Evolutionary conservation across 1,284 basidiomycete genomes (phyloP).

Genomic region (Apiotrichum mycotoxinovorans): DNA sequence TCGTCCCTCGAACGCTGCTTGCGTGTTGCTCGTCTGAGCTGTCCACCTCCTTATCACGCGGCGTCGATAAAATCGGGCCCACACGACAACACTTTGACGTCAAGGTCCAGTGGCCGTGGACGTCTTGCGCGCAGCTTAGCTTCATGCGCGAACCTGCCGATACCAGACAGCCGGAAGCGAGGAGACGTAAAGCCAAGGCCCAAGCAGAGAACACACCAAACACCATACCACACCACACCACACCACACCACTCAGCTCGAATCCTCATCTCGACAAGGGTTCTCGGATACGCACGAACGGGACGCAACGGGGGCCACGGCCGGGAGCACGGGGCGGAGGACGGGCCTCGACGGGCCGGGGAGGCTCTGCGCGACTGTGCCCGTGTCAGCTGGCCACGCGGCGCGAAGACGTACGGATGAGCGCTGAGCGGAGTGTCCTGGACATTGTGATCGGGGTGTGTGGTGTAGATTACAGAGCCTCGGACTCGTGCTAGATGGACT

Average conservation of each 20-base stretch:
- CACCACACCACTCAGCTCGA: background rate
- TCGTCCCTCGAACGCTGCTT: too few relatives aligned
- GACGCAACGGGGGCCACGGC: background rate
- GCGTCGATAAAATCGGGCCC: too few relatives aligned
- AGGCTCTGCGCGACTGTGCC: constrained; percentile 16
- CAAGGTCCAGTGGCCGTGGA: too few relatives aligned
- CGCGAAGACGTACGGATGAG: constrained; percentile 8
- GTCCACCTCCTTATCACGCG: too few relatives aligned
- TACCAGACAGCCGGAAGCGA: too few relatives aligned
- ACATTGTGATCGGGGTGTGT: constrained; percentile 14
- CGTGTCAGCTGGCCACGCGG: background rate
- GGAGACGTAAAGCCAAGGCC: background rate
- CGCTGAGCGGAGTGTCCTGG: constrained; percentile 22
- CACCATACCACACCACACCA: too few relatives aligned
- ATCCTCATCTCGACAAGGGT: background rate
- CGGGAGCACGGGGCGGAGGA: constrained; percentile 1
- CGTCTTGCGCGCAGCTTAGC: too few relatives aligned
- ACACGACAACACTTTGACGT: too few relatives aligned
- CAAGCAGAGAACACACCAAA: background rate
- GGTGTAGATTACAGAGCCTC: background rate
- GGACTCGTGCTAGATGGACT: too few relatives aligned
- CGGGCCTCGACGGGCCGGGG: constrained; percentile 17
- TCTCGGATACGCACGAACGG: constrained; percentile 5
- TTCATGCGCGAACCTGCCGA: too few relatives aligned
- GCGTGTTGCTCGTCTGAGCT: too few relatives aligned